phyloP scores from a whole-genome alignment of 768 basidiomycete species.

The Collybiopsis confluens region DNA sequence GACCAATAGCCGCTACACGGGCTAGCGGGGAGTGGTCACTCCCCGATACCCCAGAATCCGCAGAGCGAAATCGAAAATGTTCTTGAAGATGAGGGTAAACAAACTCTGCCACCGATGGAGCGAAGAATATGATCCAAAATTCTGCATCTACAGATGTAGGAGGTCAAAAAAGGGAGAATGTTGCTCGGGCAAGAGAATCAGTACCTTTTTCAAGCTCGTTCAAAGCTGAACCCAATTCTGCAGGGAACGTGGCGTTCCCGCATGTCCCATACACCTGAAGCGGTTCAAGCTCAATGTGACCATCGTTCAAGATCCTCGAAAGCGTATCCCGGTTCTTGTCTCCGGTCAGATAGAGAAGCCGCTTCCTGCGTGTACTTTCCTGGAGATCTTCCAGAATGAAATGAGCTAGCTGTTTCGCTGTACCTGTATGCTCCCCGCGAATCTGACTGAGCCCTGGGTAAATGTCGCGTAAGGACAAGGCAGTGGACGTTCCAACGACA shows the following conservation, averaged over 20 bases:
- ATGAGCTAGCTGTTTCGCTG: conserved; percentile 58
- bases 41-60: no score
- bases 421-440: conserved; percentile 53
- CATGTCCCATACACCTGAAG: conserved; percentile 72
- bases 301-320: conserved; percentile 36
- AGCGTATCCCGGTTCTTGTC: conserved; percentile 66
- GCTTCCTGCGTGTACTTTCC: conserved; percentile 11
- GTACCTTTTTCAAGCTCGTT: background rate
- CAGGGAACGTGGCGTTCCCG: conserved; percentile 34
- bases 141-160: background rate
- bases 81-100: conserved; percentile 44
- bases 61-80: conserved; percentile 20
- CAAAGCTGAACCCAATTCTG: conserved; percentile 26
- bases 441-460: conserved; percentile 25
- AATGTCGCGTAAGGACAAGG: conserved; percentile 37
- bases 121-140: conserved; percentile 77
- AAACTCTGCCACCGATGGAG: conserved; percentile 65
- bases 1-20: conserved; percentile 44
- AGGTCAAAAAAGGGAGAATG: no score
- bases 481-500: conserved; percentile 70
- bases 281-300: conserved; percentile 38
- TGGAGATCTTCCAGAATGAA: conserved; percentile 47
- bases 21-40: conserved; percentile 10
- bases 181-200: no score
- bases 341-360: conserved; percentile 73